Base-by-base conservation (phyloP, 75 land plant genomes). In the Picea glauca region DNA sequence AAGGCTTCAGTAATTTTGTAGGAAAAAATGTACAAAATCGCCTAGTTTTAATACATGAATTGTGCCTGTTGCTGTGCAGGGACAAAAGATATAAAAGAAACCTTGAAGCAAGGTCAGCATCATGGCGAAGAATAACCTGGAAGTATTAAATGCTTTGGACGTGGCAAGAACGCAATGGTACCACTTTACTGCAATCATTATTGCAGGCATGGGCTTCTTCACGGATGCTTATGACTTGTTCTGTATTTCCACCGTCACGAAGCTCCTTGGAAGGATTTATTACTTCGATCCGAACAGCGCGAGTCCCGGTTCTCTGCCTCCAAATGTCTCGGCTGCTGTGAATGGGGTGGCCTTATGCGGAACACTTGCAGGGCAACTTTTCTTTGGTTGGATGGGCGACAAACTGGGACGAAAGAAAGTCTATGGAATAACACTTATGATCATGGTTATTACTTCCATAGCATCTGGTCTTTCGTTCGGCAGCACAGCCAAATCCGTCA, bases 161-260 rank as follows among this genome's bases (percentile, higher is more conserved):
- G 1, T 20, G 50, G 85, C 85, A 2, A 83, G 21, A 84, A 83
- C 80, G 23, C 86, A 84, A 70, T 66, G 80, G 74, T 84, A 82
- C 62, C 85, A 84, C 73, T 84, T 84, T 78, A 83, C 72, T 1
- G 57, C 85, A 11, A 82, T 84, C 56, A 35, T 84, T 32, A 77
- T 84, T 50, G 85, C 85, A 38, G 85, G 85, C 13, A 84, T 84
- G 85, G 85, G 85, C 8, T 84, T 84, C 32, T 91, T 91, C 86
- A 91, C 93, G 35, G 93, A 91, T 58, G 93, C 94, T 0, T 92
- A 92, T 67, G 94, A 92, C 60, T 83, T 84, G n/a, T 83, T 84
- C 67, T 75, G 80, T 80, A 76, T 84, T 23, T 82, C 85, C 15
- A 84, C 85, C 0, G 85, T 84, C 40, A 83, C 85, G 12, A 81